Evolutionary conservation across 1,139 yeast genomes (phyloP), one percentile per base, ranked within the genome.

Genomic region (Taphrina communis): DNA sequence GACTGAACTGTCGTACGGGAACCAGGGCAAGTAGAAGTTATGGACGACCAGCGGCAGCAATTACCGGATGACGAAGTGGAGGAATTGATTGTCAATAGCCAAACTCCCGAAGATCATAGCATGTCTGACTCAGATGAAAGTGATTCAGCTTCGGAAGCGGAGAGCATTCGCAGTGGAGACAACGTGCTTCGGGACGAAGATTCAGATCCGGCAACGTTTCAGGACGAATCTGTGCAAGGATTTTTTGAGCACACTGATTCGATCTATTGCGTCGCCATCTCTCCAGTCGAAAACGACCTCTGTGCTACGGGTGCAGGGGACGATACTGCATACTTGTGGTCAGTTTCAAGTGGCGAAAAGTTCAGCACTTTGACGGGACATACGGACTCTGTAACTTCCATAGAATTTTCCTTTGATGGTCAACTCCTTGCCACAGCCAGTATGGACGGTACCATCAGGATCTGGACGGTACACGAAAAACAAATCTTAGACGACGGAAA

Each of bases 201-300:
- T 35, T 38, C 21, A 12, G 21, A 11, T 3, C 39, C 51, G 14
- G 66, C 41, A n/a, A 42, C 56, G 12, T 81, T 92, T 86, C 82
- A 93, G 63, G 93, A 94, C 79, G 93, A 94, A 80, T 91, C 98
- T 2, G 85, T 89, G 81, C 82, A 91, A 0, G 94, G 91, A 77
- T 94, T 93, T 77, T 99, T 94, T 77, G 84, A 85, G 74, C 99
- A 94, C 77, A 83, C 84, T 69, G 97, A 92, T 77, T 88, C 96
- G 2, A 85, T 94, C 12, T 94, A 90, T 78, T 83, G 89, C 35
- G 83, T 94, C 19, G 85, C 89, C 70, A 81, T 86, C 25, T 97
- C 92, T 77, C 98, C 97, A 55, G 82, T 83, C 17, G 82, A 91
- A 72, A 97, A 97, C 25, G 84, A 90, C 70, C 90, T 88, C 6